Evolutionary conservation across 257 asterid genomes (phyloP).

Genomic region (Solanum microdontum): DNA sequence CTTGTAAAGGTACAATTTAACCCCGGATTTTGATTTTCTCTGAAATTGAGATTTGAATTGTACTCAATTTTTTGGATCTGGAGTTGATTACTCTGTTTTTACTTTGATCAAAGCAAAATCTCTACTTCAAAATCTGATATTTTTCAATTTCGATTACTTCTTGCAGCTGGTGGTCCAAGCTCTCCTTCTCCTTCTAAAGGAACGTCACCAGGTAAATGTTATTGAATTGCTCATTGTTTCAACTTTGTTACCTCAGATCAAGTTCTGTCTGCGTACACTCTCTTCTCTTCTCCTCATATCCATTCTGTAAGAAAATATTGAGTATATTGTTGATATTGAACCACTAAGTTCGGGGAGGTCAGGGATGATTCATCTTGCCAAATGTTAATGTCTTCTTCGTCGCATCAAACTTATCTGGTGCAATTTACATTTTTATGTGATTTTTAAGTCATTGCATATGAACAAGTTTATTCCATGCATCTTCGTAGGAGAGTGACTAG

Average conservation of each 20-base stretch:
- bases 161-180: neutral
- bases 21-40: neutral
- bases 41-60: neutral
- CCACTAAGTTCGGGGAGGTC: neutral
- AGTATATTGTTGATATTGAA: too few species aligned
- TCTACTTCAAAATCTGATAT: neutral
- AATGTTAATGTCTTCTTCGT: neutral
- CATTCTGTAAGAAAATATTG: neutral
- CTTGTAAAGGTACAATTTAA: conserved; percentile 22
- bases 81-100: neutral
- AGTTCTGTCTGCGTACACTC: neutral
- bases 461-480: neutral
- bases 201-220: neutral
- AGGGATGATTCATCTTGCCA: neutral
- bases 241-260: neutral
- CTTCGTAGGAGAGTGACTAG: neutral
- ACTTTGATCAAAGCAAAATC: neutral
- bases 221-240: neutral
- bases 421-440: too few species aligned
- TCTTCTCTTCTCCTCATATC: neutral
- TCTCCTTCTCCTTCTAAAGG: neutral
- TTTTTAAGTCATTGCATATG: neutral
- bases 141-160: neutral
- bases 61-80: neutral
- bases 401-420: neutral